A percentile compares a stretch with the other conserved stretches of the same genome.
Evolutionary conservation across 257 asterid species (phyloP).

Genomic region (Euphrasia confusa): DNA sequence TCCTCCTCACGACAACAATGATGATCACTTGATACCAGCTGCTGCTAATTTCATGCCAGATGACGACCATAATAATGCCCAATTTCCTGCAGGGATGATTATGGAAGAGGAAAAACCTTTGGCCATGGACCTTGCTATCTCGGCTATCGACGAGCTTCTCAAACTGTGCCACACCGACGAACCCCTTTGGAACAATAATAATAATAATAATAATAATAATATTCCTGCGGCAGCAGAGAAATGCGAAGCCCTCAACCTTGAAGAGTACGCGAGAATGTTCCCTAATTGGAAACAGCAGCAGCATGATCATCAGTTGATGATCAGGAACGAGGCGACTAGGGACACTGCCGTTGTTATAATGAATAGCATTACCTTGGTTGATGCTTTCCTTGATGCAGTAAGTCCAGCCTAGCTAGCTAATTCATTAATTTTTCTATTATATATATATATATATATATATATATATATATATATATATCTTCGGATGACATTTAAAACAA

Average conservation of each 20-base stretch:
- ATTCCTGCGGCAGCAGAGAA: slow-evolving; percentile 12
- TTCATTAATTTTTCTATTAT: too few species aligned
- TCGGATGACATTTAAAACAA: too few species aligned
- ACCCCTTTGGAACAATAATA: slow-evolving; percentile 53
- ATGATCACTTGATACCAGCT: slow-evolving; percentile 27
- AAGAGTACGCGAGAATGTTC: slow-evolving; percentile 62
- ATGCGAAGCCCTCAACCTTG: slow-evolving; percentile 41
- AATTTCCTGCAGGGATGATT: slow-evolving; percentile 48
- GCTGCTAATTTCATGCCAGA: slow-evolving; percentile 18
- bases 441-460: too few species aligned
- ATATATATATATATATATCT: too few species aligned
- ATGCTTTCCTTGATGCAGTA: slow-evolving; percentile 87
- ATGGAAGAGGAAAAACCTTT: slow-evolving; percentile 70
- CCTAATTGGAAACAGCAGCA: slow-evolving; percentile 27
- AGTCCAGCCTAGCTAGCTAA: slow-evolving; percentile 16
- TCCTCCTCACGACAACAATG: slow-evolving; percentile 18
- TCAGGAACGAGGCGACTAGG: slow-evolving; percentile 64
- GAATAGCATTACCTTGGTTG: slow-evolving; percentile 89
- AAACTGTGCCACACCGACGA: slow-evolving; percentile 63
- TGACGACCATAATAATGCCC: slow-evolving; percentile 31
- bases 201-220: too few species aligned
- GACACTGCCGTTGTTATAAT: slow-evolving; percentile 72
- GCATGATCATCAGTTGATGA: background rate
- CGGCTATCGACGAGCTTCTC: slow-evolving; percentile 52
- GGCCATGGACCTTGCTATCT: slow-evolving; percentile 65